These are phyloP conservation scores for Wickerhamiella qilinensis DNA, from an alignment of 805 yeast genomes.

Conservation along the genomic window DNA sequence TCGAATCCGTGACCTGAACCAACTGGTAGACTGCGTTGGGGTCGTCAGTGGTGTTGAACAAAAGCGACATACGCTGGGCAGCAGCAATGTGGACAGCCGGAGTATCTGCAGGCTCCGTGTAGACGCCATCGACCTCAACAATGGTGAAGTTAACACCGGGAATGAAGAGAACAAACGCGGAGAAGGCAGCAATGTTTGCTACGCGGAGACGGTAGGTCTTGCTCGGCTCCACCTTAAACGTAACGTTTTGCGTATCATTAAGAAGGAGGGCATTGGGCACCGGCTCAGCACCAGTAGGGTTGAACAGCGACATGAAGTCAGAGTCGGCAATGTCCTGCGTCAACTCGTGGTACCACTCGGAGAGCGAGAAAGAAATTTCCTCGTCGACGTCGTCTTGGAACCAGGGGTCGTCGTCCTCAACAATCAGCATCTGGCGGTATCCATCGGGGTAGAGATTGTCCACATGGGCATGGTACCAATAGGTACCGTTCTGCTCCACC, in stretches of 20 bases:
- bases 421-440: constrained; percentile 38
- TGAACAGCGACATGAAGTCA: constrained; percentile 49
- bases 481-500: constrained; percentile 75
- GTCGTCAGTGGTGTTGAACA: constrained; percentile 54
- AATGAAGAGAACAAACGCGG: constrained; percentile 74
- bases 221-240: constrained; percentile 53
- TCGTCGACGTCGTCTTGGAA: constrained; percentile 52
- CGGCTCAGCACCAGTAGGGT: constrained; percentile 98
- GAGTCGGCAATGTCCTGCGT: constrained; percentile 32
- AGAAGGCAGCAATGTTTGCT: constrained; percentile 79
- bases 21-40: constrained; percentile 58
- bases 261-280: constrained; percentile 68
- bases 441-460: constrained; percentile 90
- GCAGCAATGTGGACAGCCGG: constrained; percentile 62
- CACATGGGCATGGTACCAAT: constrained; percentile 96
- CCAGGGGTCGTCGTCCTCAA: constrained; percentile 52
- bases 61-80: constrained; percentile 81
- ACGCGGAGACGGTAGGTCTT: constrained; percentile 72
- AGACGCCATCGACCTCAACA: constrained; percentile 84
- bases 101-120: constrained; percentile 61
- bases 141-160: constrained; percentile 79
- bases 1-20: constrained; percentile 64
- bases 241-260: constrained; percentile 57
- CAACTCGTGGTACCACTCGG: constrained; percentile 78
- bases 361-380: constrained; percentile 48